A percentile compares a stretch with the other conserved stretches of the same genome.
These are phyloP conservation scores for Talaromyces sp. DNA, from an alignment of 2,329 filamentous ascomycete species.

Conservation along the genomic window DNA sequence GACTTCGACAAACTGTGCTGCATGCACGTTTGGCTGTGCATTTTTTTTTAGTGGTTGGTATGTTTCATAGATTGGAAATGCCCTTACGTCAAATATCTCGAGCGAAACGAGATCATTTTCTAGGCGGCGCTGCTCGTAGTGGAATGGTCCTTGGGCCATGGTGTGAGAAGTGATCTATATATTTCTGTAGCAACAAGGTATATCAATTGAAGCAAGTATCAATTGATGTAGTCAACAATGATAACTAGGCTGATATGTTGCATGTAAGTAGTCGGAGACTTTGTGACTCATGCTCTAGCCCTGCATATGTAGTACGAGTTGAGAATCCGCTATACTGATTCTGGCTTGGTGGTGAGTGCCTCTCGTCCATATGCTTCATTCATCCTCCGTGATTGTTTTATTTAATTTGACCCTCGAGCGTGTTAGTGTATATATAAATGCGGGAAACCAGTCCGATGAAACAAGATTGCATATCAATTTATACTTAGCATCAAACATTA, in stretches of 20 bases:
- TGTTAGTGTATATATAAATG: no score
- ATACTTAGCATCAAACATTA: no score
- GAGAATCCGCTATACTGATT: no score
- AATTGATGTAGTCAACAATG: neutral
- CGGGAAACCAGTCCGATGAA: no score
- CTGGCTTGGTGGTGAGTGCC: no score
- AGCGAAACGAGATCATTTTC: slow-evolving; percentile 9
- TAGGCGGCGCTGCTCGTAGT: slow-evolving; percentile 8
- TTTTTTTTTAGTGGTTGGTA: neutral
- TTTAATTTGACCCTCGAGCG: no score
- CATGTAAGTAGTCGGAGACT: neutral
- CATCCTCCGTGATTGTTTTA: no score
- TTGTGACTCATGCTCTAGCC: no score
- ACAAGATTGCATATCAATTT: no score
- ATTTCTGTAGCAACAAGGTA: neutral
- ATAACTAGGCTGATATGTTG: neutral
- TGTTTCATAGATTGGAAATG: neutral
- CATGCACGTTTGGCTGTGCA: neutral
- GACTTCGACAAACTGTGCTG: neutral
- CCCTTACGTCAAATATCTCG: slow-evolving; percentile 8
- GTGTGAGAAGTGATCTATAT: neutral
- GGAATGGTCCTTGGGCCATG: slow-evolving; percentile 6
- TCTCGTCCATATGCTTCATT: no score
- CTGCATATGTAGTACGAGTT: no score
- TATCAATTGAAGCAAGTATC: no score